phyloP scores from a whole-genome alignment of 164 flowering plant species.

The Liriodendron chinense region DNA sequence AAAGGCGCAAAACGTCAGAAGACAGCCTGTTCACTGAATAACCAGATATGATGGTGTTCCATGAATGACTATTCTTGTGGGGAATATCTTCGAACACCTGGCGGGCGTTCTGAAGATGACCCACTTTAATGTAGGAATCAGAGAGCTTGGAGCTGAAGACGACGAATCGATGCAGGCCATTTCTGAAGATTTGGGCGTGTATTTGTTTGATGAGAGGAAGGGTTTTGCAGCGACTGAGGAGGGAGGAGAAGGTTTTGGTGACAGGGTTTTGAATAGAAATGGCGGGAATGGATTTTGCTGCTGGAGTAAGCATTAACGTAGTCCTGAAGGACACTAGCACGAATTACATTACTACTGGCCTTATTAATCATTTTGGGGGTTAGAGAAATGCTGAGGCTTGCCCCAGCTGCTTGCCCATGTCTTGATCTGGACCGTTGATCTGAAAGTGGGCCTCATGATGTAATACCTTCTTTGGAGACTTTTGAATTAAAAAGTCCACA shows the following conservation, averaged over 20 bases:
- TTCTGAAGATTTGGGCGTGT: constrained; percentile 12
- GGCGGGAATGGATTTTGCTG: constrained; percentile 12
- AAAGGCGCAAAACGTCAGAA: constrained; percentile 11
- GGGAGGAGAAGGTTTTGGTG: constrained; percentile 8
- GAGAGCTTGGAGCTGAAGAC: constrained; percentile 14
- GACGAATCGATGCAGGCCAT: constrained; percentile 10
- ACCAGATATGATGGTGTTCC: constrained; percentile 26
- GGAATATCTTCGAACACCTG: constrained; percentile 15
- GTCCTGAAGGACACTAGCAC: neutral
- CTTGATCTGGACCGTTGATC: neutral
- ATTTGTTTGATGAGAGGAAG: constrained; percentile 11
- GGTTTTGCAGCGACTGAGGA: constrained; percentile 10
- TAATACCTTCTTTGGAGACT: too few species aligned
- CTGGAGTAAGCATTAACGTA: constrained; percentile 5
- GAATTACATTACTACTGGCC: neutral
- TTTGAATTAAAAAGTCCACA: too few species aligned
- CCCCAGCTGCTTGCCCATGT: neutral
- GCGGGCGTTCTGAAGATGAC: constrained; percentile 11
- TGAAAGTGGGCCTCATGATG: neutral
- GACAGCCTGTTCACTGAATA: constrained; percentile 7
- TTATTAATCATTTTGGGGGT: too few species aligned
- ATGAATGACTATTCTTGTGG: constrained; percentile 14
- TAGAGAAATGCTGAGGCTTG: neutral
- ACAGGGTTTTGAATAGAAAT: constrained; percentile 12
- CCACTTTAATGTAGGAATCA: constrained; percentile 7